phyloP scores from a whole-genome alignment of 1,284 basidiomycete species.

The Pseudozyma pruni region DNA sequence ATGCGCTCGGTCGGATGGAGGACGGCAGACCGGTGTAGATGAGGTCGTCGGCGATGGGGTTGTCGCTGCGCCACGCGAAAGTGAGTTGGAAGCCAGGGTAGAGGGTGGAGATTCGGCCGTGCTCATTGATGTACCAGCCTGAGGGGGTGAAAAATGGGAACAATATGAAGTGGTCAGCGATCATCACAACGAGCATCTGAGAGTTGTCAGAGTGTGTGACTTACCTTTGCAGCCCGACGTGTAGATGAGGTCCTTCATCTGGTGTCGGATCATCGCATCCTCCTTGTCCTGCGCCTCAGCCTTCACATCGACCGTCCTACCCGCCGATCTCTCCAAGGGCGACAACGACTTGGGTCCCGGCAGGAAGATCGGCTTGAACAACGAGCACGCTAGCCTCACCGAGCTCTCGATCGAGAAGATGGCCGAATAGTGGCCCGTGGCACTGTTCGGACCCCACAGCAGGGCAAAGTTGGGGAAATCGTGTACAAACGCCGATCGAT shows the following conservation, averaged over 20 bases:
- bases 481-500: constrained; percentile 42
- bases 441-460: constrained; percentile 48
- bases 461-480: constrained; percentile 55
- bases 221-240: constrained; percentile 37
- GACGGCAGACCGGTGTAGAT: constrained; percentile 11
- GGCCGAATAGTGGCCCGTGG: constrained; percentile 48
- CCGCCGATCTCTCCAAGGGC: constrained; percentile 7
- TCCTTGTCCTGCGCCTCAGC: constrained; percentile 39
- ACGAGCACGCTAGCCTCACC: constrained; percentile 23
- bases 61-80: constrained; percentile 32
- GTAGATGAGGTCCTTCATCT: constrained; percentile 44
- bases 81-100: constrained; percentile 33
- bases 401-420: constrained; percentile 36
- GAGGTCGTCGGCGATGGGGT: constrained; percentile 24
- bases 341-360: not conserved
- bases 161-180: no score
- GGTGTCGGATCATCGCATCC: constrained; percentile 23
- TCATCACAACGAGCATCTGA: no score
- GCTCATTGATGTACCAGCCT: constrained; percentile 43
- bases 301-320: constrained; percentile 26
- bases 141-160: no score
- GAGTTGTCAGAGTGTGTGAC: no score
- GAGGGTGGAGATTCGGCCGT: constrained; percentile 28
- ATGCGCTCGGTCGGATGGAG: constrained; percentile 2
- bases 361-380: constrained; percentile 27